A percentile compares a stretch with the other conserved stretches of the same genome.
phyloP scores from a whole-genome alignment of 2,329 filamentous ascomycete genomes.

The Diplodia scrobiculata region DNA sequence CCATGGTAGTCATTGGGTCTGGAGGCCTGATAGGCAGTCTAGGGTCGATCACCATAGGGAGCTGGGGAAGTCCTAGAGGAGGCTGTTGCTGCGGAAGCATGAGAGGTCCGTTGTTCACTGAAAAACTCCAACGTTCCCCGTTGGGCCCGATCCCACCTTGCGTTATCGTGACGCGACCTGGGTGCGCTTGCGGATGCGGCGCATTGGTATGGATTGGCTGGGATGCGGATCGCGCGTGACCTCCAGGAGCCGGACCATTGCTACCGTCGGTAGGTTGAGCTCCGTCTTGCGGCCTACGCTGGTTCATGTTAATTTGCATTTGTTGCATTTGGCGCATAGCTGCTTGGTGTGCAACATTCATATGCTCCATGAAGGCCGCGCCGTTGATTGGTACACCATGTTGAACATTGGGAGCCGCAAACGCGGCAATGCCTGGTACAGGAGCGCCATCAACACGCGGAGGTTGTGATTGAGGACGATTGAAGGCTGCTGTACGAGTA shows the following conservation, averaged over 20 bases:
- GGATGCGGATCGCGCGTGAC: conserved; percentile 5
- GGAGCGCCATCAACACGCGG: conserved; percentile 14
- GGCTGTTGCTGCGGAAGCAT: conserved; percentile 33
- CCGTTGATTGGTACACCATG: background rate
- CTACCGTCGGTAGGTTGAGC: background rate
- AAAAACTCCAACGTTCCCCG: conserved; percentile 57
- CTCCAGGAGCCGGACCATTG: conserved; percentile 4
- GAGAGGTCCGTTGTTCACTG: conserved; percentile 51
- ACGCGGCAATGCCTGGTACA: background rate
- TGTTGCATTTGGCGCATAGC: conserved; percentile 20
- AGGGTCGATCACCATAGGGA: conserved; percentile 2
- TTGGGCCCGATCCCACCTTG: conserved; percentile 56
- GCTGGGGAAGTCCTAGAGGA: background rate
- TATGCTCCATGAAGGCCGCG: conserved; percentile 13
- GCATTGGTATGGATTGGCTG: conserved; percentile 24
- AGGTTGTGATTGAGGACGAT: conserved; percentile 26
- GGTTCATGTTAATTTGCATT: conserved; percentile 12
- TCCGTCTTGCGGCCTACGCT: background rate
- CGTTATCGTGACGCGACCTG: conserved; percentile 44
- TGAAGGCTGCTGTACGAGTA: conserved; percentile 20
- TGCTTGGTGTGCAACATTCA: conserved; percentile 12
- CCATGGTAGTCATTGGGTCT: background rate
- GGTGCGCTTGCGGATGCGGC: conserved; percentile 33
- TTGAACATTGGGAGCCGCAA: conserved; percentile 4
- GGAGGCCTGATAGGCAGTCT: background rate